Base-by-base conservation (phyloP, 1,139 yeast genomes). In the Zhuliangozyma parablackwelliae region DNA sequence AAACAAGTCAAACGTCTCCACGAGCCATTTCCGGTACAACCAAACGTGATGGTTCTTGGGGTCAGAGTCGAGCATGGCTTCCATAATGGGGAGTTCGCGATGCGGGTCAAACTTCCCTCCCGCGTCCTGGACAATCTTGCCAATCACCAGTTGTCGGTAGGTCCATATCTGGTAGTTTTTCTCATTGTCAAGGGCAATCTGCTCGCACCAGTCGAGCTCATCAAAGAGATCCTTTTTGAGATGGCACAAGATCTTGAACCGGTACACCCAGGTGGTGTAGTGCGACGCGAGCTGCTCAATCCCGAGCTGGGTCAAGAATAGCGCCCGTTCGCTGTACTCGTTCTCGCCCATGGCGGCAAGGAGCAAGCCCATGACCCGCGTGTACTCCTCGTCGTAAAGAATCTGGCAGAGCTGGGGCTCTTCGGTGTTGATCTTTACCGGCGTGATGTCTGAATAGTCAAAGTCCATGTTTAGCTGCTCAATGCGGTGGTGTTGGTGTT, bases 131-230 rank as follows among this genome's bases (percentile, higher is more conserved):
- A 32, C n/a, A 42, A 71, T 49, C 35, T 58, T 46, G 31, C 65
- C 66, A 36, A 81, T 63, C 6, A 83, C 50, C 33, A 77, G 59
- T 53, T 85, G 90, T 37, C 97, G 75, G 54, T 90, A 88, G 51
- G 89, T 87, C 98, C 98, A 92, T 23, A 92, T 83, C 59, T 92
- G 99, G 63, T 94, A 92, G 63, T 90, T 92, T 59, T 92, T 92
- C 33, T 90, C 84, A 55, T 86, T 82, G 8, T 75, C 80, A 36
- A 84, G 55, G 0, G 96, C 92, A 31, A 85, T 63, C 29, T 71
- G 69, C 48, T 87, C 94, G 47, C 90, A 72, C 96, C 96, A 89
- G 32, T 76, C 75, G 29, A 84, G 61, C 52, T 84, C 94, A 10
- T 65, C 61, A 13, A 57, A 51, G 29, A 76, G 50, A 45, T 67